Conservation (phyloP, 1,139 yeast genomes). For the Taphrina sp. region DNA sequence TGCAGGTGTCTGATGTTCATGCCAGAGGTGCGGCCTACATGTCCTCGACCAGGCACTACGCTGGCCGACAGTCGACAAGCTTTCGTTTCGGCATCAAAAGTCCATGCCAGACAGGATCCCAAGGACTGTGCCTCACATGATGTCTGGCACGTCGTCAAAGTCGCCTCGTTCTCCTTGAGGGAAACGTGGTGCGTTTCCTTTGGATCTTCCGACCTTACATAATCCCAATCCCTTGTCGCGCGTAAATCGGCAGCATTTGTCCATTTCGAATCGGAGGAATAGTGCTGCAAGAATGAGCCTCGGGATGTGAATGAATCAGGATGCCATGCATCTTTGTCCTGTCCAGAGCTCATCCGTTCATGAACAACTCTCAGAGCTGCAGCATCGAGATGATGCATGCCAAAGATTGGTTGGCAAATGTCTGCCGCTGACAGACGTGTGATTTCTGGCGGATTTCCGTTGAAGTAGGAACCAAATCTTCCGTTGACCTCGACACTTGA, state of each 20-base stretch:
- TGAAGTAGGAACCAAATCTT: slow-evolving; percentile 7
- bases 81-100: slow-evolving; percentile 5
- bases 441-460: slow-evolving; percentile 8
- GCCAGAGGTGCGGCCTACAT: slow-evolving; percentile 1
- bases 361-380: background rate
- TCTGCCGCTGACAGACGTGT: background rate
- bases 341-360: background rate
- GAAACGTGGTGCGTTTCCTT: slow-evolving; percentile 2
- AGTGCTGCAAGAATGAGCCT: background rate
- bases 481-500: slow-evolving; percentile 31
- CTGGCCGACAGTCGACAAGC: slow-evolving; percentile 11
- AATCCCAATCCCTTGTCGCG: slow-evolving; percentile 14
- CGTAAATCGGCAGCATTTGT: background rate
- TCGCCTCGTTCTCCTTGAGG: background rate
- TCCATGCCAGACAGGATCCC: slow-evolving; percentile 13
- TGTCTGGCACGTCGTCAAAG: background rate
- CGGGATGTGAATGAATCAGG: background rate
- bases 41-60: slow-evolving; percentile 3
- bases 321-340: background rate
- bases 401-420: slow-evolving; percentile 15
- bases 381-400: slow-evolving; percentile 17
- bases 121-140: slow-evolving; percentile 6
- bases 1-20: no score
- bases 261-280: background rate
- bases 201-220: background rate